phyloP scores from a whole-genome alignment of 495 filamentous ascomycete species.

The Annulohypoxylon moriforme region DNA sequence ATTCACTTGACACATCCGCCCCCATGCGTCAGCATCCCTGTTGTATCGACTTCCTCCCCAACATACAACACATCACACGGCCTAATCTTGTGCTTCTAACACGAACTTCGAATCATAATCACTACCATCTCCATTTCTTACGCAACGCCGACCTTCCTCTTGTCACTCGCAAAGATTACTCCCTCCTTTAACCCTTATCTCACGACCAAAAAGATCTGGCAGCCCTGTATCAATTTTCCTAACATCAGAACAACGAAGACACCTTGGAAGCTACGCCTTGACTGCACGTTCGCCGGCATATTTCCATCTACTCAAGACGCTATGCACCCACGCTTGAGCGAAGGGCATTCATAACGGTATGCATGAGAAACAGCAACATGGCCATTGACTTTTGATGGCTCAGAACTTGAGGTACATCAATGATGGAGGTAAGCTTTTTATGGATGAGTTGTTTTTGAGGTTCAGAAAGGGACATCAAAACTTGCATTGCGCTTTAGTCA shows the following conservation, averaged over 20 bases:
- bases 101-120: conserved; percentile 38
- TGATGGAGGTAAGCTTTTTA: conserved; percentile 22
- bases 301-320: not conserved
- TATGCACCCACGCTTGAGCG: not conserved
- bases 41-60: conserved; percentile 47
- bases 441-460: conserved; percentile 19
- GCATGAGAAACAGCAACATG: conserved; percentile 2
- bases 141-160: conserved; percentile 27
- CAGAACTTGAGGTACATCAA: conserved; percentile 6
- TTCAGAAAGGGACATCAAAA: conserved; percentile 20
- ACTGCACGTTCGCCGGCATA: not conserved
- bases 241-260: conserved; percentile 12
- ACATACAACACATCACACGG: conserved; percentile 50
- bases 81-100: conserved; percentile 49
- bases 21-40: conserved; percentile 50
- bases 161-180: conserved; percentile 32
- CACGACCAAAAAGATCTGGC: conserved; percentile 15
- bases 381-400: not conserved
- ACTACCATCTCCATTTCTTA: conserved; percentile 33
- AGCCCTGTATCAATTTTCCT: conserved; percentile 27
- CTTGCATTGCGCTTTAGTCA: conserved; percentile 34
- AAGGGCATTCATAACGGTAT: not conserved
- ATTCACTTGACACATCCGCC: conserved; percentile 45
- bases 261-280: not conserved
- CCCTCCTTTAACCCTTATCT: conserved; percentile 31